A percentile compares a stretch with the other conserved stretches of the same genome.
phyloP scores from a whole-genome alignment of 192 early-diverging fungal genomes.

The Mortierella claussenii region DNA sequence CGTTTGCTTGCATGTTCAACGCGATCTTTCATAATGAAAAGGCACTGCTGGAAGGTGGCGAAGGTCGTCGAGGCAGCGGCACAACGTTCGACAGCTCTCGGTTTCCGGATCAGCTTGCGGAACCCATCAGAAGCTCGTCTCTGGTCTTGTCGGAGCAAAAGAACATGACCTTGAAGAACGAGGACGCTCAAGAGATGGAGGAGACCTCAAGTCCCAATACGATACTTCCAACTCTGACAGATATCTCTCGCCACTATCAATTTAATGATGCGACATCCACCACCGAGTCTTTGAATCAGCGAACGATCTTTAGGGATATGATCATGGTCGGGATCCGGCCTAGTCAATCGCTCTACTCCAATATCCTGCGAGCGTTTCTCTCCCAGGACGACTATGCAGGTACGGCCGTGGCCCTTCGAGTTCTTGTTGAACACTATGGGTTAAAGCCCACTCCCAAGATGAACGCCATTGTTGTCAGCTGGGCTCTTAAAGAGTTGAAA shows the following conservation, averaged over 20 bases:
- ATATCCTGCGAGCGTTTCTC: conserved; percentile 40
- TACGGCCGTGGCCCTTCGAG: conserved; percentile 21
- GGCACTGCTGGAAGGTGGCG: conserved; percentile 25
- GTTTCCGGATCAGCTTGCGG: conserved; percentile 17
- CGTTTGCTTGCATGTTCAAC: conserved; percentile 49
- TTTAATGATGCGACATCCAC: conserved; percentile 17
- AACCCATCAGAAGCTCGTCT: conserved; percentile 11
- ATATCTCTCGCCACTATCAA: conserved; percentile 9
- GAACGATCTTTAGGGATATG: conserved; percentile 44
- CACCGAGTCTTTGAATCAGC: conserved; percentile 9
- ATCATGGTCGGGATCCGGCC: conserved; percentile 40
- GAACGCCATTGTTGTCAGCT: conserved; percentile 34
- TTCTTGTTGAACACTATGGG: conserved; percentile 25
- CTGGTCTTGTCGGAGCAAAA: conserved; percentile 2
- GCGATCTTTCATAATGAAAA: conserved; percentile 48
- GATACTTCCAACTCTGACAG: background rate
- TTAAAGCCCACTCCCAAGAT: conserved; percentile 41
- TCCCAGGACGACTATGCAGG: conserved; percentile 31
- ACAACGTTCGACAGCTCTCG: background rate
- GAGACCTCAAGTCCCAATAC: background rate
- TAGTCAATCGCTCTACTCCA: conserved; percentile 27
- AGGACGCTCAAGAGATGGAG: background rate
- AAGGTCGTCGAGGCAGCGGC: conserved; percentile 20
- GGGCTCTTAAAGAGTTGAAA: conserved; percentile 27
- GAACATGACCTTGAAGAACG: conserved; percentile 9